Percentiles rank a stretch among this genome's conserved stretches.
These are phyloP conservation scores for Mycena albidolilacea DNA, from an alignment of 768 basidiomycete genomes.

Conservation along the genomic window DNA sequence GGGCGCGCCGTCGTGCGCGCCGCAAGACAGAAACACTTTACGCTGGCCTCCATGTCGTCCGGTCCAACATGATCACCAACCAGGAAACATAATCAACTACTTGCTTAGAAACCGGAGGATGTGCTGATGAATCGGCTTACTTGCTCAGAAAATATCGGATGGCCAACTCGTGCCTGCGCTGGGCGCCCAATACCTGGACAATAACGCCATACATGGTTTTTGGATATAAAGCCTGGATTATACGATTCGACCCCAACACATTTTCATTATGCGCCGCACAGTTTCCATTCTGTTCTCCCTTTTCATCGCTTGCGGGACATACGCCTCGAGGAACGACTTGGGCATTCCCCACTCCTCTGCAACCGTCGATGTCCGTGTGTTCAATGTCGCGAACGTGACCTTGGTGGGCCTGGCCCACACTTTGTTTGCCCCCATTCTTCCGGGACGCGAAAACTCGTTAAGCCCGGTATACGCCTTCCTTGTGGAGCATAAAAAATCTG, in stretches of 20 bases:
- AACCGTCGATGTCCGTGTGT: slow-evolving; percentile 28
- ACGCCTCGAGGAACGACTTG: slow-evolving; percentile 19
- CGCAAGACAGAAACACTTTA: no score
- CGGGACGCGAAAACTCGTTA: slow-evolving; percentile 14
- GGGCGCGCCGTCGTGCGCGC: no score
- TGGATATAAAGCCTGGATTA: no score
- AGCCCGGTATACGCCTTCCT: slow-evolving; percentile 29
- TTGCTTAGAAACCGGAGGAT: no score
- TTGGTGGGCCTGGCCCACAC: background rate
- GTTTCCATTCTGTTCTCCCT: background rate
- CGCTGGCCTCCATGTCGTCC: no score
- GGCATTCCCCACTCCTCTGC: slow-evolving; percentile 27
- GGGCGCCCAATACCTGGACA: no score
- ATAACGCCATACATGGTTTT: no score
- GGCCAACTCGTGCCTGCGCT: no score
- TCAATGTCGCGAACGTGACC: slow-evolving; percentile 33
- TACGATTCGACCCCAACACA: background rate
- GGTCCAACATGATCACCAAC: no score
- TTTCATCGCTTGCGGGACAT: background rate
- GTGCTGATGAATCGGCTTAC: no score
- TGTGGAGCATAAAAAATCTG: slow-evolving; percentile 18
- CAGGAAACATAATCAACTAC: no score
- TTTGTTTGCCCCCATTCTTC: slow-evolving; percentile 16
- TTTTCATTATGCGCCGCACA: background rate
- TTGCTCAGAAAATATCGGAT: no score